Base-by-base conservation (phyloP, 371 early-diverging fungal species). In the Apophysomyces variabilis region DNA sequence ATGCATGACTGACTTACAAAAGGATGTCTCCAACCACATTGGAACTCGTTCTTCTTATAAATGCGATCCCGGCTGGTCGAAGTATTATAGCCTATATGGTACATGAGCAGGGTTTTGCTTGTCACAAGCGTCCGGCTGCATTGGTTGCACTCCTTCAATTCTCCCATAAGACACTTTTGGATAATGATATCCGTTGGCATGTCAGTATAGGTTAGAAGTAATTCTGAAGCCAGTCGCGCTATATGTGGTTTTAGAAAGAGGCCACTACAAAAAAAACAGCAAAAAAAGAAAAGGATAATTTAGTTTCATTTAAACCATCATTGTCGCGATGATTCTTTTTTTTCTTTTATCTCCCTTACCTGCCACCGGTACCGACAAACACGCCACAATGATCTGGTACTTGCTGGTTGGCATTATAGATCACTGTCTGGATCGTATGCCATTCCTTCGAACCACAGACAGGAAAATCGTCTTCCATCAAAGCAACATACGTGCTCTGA, bases 1-100 rank as follows among this genome's bases (percentile, higher is more conserved):
- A 50, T 11, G 32, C 26, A 18, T 45, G 7, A 44, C 4, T 1
- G 12, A 81, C 86, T 86, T 85, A 85, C 87, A 72, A 88, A 88
- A 62, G 85, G 86, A 39, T 88, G 86, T 56, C 88, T 77, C 88
- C 88, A 88, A 5, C 86, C 86, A 68, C 88, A 88, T 57, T 88
- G 88, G 61, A 85, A 88, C 62, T 85, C 82, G 50, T 83, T 70
- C 62, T 81, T 80, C 60, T 79, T 76, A 65, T 88, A 88, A n/a
- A 62, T 39, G 38, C 86, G 75, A 47, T 84, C 84, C 6, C 70
- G 66, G 62, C 87, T 87, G 14, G 87, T 88, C 13, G 85, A 85
- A 21, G 87, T 80, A 63, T 88, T 88, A 60, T 80, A 87, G 8
- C 88, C 88, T 57, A 88, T 79, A 76, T 88, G 87, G 41, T 82